These are phyloP conservation scores for Alternaria sp. DNA, from an alignment of 2,329 filamentous ascomycete genomes.

Conservation along the genomic window DNA sequence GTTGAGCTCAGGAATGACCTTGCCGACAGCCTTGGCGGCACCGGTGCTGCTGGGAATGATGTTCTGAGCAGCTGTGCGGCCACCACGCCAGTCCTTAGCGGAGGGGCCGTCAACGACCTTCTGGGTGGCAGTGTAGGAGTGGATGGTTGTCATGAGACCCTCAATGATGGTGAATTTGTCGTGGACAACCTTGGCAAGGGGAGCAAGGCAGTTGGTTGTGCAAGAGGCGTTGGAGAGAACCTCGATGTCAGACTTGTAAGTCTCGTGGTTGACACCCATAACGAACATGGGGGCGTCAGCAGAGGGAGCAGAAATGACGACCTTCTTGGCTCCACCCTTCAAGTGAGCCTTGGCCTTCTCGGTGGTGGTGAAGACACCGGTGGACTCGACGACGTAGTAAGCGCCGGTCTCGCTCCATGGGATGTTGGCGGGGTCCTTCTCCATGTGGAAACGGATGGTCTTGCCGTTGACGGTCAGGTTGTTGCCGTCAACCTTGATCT, in stretches of 20 bases:
- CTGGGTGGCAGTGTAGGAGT: constrained; percentile 99
- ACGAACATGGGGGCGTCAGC: constrained; percentile 99
- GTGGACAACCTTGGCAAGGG: constrained; percentile 98
- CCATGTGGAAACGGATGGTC: constrained; percentile 91
- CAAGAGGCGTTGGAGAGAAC: constrained; percentile 99
- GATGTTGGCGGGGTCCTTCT: constrained; percentile 89
- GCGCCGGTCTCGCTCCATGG: constrained; percentile 89
- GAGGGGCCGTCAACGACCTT: constrained; percentile 99
- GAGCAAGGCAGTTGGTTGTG: constrained; percentile 99
- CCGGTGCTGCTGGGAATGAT: constrained; percentile 99
- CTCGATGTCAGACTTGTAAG: constrained; percentile 87
- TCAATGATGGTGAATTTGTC: constrained; percentile 98
- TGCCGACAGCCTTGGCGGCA: constrained; percentile 99
- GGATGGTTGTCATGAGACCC: constrained; percentile 99
- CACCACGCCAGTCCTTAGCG: constrained; percentile 98
- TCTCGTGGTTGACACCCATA: constrained; percentile 97
- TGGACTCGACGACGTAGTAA: constrained; percentile 96
- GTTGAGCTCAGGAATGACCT: constrained; percentile 97
- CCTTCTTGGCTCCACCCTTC: constrained; percentile 98
- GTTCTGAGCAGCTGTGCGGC: constrained; percentile 98
- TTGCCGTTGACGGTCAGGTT: constrained; percentile 91
- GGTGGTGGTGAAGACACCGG: constrained; percentile 98
- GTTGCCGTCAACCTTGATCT: constrained; percentile 76
- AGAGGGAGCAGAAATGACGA: constrained; percentile 82
- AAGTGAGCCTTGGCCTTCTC: constrained; percentile 96